Base-by-base conservation (phyloP, 116 monocot species). In the Iris pallida region DNA sequence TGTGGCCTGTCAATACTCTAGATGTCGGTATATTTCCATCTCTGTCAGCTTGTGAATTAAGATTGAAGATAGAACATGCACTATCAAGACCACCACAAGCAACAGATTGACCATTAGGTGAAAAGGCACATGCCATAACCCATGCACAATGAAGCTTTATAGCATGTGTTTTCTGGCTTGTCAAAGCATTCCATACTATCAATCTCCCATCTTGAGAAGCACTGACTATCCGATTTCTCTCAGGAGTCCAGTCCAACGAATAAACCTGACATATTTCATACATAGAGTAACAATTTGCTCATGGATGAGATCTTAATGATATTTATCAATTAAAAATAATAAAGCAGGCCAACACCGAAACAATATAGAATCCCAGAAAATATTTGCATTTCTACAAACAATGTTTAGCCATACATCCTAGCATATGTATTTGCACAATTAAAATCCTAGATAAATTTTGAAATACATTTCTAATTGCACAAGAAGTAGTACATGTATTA, bases 51-150 rank as follows among this genome's bases (percentile, higher is more conserved):
- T 82, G 90, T 20, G 92, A 74, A 58, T 81, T 86, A 10, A 97
- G 87, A 79, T 83, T 85, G 73, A 90, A 97, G 55, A 97, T 87
- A 68, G 92, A 97, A 68, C 97, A 97, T 58, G 78, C 87, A 73
- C 90, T 92, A 62, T 97, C 97, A 66, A 97, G 90, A 42, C 97
- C 97, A 56, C 92, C 97, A 72, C 87, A 90, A 53, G 97, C 90
- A 77, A 97, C 85, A 63, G 82, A 87, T 49, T 97, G 90, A 17
- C 97, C 97, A 76, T 79, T 87, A 18, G 92, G 89, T 49, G 92
- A 87, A 73, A 90, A 97, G 11, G 89, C 90, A 71, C 97, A 97
- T 11, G 97, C 78, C 97, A 89, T 92, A 19, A 97, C 92, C 80
- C 90, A 97, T 40, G 97, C 84, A 69, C 92, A 97, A 54, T 82